Evolutionary conservation across 768 basidiomycete species (phyloP).

Genomic region (Cyathus striatus): DNA sequence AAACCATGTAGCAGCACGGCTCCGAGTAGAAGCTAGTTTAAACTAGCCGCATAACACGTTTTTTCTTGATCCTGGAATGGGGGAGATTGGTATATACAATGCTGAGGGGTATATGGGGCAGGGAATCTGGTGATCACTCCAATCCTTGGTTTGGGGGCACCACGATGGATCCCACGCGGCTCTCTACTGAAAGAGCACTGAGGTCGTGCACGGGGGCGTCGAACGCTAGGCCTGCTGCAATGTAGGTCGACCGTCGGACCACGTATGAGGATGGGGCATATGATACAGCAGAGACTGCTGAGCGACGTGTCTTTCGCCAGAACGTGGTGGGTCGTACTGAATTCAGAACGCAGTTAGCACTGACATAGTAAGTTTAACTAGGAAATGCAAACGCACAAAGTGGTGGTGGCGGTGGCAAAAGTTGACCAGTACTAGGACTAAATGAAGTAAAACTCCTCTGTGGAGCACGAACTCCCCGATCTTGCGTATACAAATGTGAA

Average conservation of each 20-base stretch:
- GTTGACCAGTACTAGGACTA: constrained; percentile 33
- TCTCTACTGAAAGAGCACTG: constrained; percentile 59
- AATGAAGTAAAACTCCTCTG: constrained; percentile 25
- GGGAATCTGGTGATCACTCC: too few relatives aligned
- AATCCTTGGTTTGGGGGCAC: too few relatives aligned
- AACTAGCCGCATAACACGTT: too few relatives aligned
- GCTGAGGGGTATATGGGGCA: too few relatives aligned
- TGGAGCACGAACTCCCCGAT: too few relatives aligned
- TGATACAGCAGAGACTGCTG: constrained; percentile 64
- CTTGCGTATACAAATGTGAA: too few relatives aligned
- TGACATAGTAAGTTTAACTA: background rate
- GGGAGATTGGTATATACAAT: too few relatives aligned
- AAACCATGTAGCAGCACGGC: too few relatives aligned
- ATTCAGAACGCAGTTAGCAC: too few relatives aligned
- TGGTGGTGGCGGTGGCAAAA: constrained; percentile 57
- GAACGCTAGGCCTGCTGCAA: constrained; percentile 69
- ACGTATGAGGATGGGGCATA: constrained; percentile 73
- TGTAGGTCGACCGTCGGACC: constrained; percentile 72
- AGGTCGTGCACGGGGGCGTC: constrained; percentile 59
- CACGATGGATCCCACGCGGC: constrained; percentile 42
- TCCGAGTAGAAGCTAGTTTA: too few relatives aligned
- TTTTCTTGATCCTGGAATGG: too few relatives aligned
- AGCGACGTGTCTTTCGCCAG: constrained; percentile 70
- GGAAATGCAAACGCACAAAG: constrained; percentile 45
- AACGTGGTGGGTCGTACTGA: constrained; percentile 82